Conservation (phyloP, 2,329 filamentous ascomycete genomes). For the Cadophora luteo-olivacea region DNA sequence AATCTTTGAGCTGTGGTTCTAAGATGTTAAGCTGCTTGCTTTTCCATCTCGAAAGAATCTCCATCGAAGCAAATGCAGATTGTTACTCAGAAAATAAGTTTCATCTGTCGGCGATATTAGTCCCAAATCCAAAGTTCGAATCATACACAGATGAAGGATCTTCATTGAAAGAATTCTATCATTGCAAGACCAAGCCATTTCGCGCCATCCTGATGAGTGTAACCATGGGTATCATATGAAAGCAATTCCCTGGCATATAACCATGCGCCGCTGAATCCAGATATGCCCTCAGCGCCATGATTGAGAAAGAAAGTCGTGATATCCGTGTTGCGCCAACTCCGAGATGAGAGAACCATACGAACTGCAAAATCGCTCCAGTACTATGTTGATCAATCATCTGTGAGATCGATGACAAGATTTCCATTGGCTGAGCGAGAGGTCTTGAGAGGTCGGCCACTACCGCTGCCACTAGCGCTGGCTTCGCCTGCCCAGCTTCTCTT, state of each 20-base stretch:
- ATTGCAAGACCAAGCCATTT: background rate
- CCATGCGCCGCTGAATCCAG: background rate
- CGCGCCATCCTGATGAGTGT: background rate
- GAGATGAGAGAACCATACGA: background rate
- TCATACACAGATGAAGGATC: background rate
- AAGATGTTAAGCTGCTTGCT: background rate
- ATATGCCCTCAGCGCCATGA: background rate
- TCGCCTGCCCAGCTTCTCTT: conserved; percentile 25
- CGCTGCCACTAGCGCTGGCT: conserved; percentile 16
- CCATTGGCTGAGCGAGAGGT: conserved; percentile 22
- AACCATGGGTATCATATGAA: conserved; percentile 16
- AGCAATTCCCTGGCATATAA: background rate
- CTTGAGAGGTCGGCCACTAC: conserved; percentile 28
- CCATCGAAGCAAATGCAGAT: background rate
- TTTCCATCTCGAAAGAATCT: background rate
- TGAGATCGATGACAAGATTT: conserved; percentile 34
- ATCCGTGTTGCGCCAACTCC: background rate
- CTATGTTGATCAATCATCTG: conserved; percentile 31
- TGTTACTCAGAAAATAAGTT: background rate
- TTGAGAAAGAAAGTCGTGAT: background rate
- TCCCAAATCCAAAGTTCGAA: background rate
- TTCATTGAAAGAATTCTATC: conserved; percentile 5
- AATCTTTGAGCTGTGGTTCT: background rate
- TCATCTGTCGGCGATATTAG: background rate
- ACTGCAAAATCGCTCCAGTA: too few relatives aligned